These are phyloP conservation scores for Harrya chromipes DNA, from an alignment of 768 basidiomycete genomes.

Conservation along the genomic window DNA sequence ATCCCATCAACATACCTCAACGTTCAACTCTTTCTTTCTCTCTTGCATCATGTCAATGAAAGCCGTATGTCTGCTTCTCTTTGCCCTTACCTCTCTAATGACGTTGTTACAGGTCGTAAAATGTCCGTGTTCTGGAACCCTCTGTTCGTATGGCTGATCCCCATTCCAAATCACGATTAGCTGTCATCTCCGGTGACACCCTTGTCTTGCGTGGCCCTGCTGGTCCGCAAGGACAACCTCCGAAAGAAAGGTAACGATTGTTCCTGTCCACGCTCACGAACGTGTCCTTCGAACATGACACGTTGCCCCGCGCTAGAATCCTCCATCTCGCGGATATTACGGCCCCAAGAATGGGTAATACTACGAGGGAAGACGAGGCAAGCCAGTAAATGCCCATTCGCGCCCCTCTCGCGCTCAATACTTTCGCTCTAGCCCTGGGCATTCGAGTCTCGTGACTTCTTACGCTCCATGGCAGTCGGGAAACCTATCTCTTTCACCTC, in stretches of 20 bases:
- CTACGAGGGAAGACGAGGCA: conserved; percentile 87
- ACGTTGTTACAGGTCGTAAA: conserved; percentile 49
- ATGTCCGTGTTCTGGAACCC: conserved; percentile 38
- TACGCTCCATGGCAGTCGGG: conserved; percentile 81
- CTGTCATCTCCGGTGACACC: conserved; percentile 88
- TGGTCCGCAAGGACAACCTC: conserved; percentile 79
- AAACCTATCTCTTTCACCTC: conserved; percentile 87
- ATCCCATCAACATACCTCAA: no score
- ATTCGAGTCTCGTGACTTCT: conserved; percentile 89
- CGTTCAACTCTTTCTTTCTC: background rate
- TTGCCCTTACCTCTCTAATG: background rate
- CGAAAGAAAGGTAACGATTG: conserved; percentile 75
- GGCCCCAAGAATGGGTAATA: conserved; percentile 81
- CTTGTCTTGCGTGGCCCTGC: conserved; percentile 76
- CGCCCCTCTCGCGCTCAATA: conserved; percentile 1
- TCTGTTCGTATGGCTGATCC: conserved; percentile 15
- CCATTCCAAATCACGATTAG: conserved; percentile 39
- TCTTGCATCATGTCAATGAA: conserved; percentile 61
- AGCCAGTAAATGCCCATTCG: conserved; percentile 5
- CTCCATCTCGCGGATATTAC: conserved; percentile 86
- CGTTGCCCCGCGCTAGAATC: conserved; percentile 46
- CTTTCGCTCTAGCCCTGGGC: conserved; percentile 66
- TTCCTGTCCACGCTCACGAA: background rate
- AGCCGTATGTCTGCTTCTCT: conserved; percentile 50
- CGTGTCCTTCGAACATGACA: conserved; percentile 8